These are phyloP conservation scores for Dendrostoma leiphaemia DNA, from an alignment of 2,329 filamentous ascomycete species.

Conservation along the genomic window DNA sequence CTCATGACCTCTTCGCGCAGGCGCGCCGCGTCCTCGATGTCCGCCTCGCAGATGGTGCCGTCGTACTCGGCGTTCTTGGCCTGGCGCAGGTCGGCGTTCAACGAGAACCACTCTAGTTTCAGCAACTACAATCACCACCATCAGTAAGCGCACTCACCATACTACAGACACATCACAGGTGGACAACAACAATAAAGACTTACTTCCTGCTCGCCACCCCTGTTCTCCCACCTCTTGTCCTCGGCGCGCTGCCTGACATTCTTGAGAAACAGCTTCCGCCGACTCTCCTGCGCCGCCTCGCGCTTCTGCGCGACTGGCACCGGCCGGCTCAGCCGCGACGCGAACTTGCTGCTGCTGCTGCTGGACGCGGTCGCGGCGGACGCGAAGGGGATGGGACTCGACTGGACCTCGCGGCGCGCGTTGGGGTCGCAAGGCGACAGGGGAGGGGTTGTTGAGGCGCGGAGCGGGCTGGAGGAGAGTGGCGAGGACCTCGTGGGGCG, in stretches of 20 bases:
- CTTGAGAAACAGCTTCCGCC: constrained; percentile 68
- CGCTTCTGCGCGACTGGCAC: constrained; percentile 59
- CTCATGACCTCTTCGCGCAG: constrained; percentile 26
- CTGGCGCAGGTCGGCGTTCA: constrained; percentile 35
- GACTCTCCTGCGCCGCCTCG: constrained; percentile 61
- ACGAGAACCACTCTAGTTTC: constrained; percentile 40
- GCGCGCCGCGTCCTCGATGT: constrained; percentile 49
- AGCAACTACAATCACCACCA: constrained; percentile 29
- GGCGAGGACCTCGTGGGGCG: constrained; percentile 52
- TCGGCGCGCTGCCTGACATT: constrained; percentile 61
- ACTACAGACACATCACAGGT: too few species aligned
- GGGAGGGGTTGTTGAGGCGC: constrained; percentile 45
- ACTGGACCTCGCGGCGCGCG: constrained; percentile 41
- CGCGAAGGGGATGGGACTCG: constrained; percentile 39
- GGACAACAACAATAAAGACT: too few species aligned
- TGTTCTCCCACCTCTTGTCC: constrained; percentile 56
- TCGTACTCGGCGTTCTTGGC: constrained; percentile 38
- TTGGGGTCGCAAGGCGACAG: constrained; percentile 44
- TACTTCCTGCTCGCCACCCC: constrained; percentile 63
- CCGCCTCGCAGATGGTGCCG: constrained; percentile 45
- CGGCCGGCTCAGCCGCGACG: constrained; percentile 54
- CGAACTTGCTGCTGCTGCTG: constrained; percentile 37
- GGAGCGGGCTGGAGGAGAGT: constrained; percentile 54
- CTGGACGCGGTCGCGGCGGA: constrained; percentile 30
- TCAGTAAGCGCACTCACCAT: not conserved